Evolutionary conservation across 2,329 filamentous ascomycete genomes (phyloP).

Genomic region (Macrophomina tecta): DNA sequence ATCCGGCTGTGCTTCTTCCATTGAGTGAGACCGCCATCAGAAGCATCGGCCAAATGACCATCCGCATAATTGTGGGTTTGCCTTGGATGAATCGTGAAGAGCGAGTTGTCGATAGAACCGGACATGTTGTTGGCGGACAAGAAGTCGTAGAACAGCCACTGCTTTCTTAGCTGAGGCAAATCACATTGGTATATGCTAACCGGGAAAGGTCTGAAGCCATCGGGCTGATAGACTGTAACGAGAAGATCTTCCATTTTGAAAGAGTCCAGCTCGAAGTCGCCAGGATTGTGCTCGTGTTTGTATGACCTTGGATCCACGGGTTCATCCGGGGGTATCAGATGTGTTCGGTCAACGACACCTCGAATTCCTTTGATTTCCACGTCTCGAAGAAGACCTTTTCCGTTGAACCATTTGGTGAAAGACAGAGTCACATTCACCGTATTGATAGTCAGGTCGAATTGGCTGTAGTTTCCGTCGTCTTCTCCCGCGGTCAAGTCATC

Average conservation of each 20-base stretch:
- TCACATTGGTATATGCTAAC: conserved; percentile 97
- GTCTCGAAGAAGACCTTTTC: conserved; percentile 86
- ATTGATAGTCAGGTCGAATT: conserved; percentile 94
- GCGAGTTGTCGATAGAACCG: conserved; percentile 90
- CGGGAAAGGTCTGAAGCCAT: conserved; percentile 89
- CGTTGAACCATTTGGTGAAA: conserved; percentile 99
- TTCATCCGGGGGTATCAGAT: conserved; percentile 73
- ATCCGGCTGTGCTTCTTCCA: conserved; percentile 98
- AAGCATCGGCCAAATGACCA: conserved; percentile 61
- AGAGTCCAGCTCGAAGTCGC: conserved; percentile 95
- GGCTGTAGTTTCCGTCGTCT: conserved; percentile 96
- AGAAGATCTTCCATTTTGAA: conserved; percentile 96
- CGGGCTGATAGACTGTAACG: conserved; percentile 88
- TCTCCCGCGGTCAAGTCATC: conserved; percentile 58
- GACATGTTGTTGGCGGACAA: conserved; percentile 95
- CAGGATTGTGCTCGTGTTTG: conserved; percentile 83
- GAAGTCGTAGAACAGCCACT: conserved; percentile 98
- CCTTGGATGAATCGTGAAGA: conserved; percentile 95
- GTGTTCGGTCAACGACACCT: conserved; percentile 89
- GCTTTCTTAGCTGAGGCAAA: conserved; percentile 87
- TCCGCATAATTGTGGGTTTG: conserved; percentile 83
- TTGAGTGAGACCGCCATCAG: conserved; percentile 68
- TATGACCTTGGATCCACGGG: conserved; percentile 83
- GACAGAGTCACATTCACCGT: conserved; percentile 96
- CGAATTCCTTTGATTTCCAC: conserved; percentile 94